Evolutionary conservation across 2,329 filamentous ascomycete genomes (phyloP).

Genomic region (Monosporascus ibericus): DNA sequence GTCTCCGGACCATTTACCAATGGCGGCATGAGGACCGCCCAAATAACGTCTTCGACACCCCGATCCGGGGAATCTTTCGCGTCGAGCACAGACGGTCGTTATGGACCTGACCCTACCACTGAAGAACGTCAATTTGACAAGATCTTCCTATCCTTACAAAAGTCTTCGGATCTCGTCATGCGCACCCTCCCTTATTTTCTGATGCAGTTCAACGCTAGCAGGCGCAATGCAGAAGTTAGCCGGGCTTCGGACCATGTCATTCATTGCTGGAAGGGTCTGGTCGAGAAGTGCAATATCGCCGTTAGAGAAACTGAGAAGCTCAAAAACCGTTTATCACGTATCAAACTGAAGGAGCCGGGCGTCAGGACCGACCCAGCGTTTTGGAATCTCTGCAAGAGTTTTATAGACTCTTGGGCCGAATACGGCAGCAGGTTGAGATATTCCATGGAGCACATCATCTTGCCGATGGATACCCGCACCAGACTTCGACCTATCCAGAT

Average conservation of each 20-base stretch:
- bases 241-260: slow-evolving; percentile 54
- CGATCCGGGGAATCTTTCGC: slow-evolving; percentile 77
- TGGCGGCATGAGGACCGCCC: slow-evolving; percentile 43
- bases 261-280: slow-evolving; percentile 63
- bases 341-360: slow-evolving; percentile 80
- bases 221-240: slow-evolving; percentile 57
- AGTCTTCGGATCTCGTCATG: slow-evolving; percentile 67
- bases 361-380: slow-evolving; percentile 58
- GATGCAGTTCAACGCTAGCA: slow-evolving; percentile 57
- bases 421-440: slow-evolving; percentile 56
- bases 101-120: slow-evolving; percentile 59
- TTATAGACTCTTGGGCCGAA: slow-evolving; percentile 64
- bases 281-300: slow-evolving; percentile 64
- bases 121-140: slow-evolving; percentile 78
- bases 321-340: slow-evolving; percentile 64
- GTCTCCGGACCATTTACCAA: slow-evolving; percentile 44
- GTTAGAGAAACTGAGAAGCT: slow-evolving; percentile 70
- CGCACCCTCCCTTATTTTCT: slow-evolving; percentile 65
- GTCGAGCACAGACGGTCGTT: slow-evolving; percentile 43
- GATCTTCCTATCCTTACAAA: slow-evolving; percentile 71
- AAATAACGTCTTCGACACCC: slow-evolving; percentile 59
- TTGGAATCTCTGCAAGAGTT: slow-evolving; percentile 68
- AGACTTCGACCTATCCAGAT: slow-evolving; percentile 77
- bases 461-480: slow-evolving; percentile 62
- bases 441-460: slow-evolving; percentile 42